These are phyloP conservation scores for Crucihimalaya himalaica DNA, from an alignment of 345 rosid genomes.

Conservation along the genomic window DNA sequence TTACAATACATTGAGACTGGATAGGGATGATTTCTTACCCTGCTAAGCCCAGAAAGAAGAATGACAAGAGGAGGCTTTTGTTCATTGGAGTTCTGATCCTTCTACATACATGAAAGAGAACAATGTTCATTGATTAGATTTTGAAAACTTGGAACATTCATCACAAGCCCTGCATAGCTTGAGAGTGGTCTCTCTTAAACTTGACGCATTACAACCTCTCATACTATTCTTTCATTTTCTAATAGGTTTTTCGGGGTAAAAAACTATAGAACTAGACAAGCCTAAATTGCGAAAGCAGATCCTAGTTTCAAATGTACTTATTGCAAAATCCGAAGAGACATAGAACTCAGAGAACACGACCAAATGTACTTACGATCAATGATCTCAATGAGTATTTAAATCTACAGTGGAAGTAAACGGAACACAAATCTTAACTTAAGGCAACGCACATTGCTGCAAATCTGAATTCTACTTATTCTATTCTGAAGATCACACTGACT, in stretches of 20 bases:
- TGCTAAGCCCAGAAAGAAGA: slow-evolving; percentile 85
- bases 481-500: neutral
- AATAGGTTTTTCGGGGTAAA: neutral
- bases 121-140: neutral
- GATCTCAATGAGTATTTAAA: neutral
- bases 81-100: slow-evolving; percentile 76
- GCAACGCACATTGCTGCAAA: slow-evolving; percentile 16
- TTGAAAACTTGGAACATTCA: neutral
- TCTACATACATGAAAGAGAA: slow-evolving; percentile 50
- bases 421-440: slow-evolving; percentile 12
- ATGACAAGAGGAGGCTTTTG: slow-evolving; percentile 60
- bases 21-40: slow-evolving; percentile 57
- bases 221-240: neutral
- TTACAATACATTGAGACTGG: slow-evolving; percentile 11
- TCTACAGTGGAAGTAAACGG: neutral
- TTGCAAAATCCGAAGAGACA: neutral
- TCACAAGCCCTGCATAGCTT: slow-evolving; percentile 10
- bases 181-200: neutral
- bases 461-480: slow-evolving; percentile 10
- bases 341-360: neutral
- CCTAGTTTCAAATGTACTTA: neutral
- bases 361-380: neutral
- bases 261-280: neutral
- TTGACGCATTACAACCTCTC: neutral
- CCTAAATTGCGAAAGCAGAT: slow-evolving; percentile 11